Percentiles rank a stretch among this genome's conserved stretches.
Conservation (phyloP, 305 asterid species). For the Fraxinus sp. region DNA sequence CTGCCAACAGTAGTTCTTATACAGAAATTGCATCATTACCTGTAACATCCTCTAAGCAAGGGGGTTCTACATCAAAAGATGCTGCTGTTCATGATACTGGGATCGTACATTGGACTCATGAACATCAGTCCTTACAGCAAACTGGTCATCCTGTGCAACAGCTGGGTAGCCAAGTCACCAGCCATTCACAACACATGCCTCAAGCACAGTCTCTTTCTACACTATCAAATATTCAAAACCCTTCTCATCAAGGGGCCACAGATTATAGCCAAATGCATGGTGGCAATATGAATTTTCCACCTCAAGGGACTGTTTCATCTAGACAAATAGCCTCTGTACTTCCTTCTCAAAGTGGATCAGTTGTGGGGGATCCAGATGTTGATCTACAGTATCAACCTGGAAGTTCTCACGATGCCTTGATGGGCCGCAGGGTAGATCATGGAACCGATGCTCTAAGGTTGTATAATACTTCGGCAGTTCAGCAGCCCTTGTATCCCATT, state of each 20-base stretch:
- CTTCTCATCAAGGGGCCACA: constrained; percentile 42
- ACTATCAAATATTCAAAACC: constrained; percentile 35
- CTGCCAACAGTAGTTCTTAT: constrained; percentile 43
- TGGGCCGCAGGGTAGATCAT: constrained; percentile 45
- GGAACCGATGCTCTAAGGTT: constrained; percentile 47
- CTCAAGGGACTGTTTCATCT: constrained; percentile 44
- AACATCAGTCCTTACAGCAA: constrained; percentile 41
- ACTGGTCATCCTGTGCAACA: constrained; percentile 45
- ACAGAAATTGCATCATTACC: constrained; percentile 39
- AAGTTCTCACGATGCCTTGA: constrained; percentile 40
- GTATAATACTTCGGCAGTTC: constrained; percentile 52
- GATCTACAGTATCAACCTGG: constrained; percentile 59
- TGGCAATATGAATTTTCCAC: constrained; percentile 34
- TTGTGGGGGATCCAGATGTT: constrained; percentile 38
- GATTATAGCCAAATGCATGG: constrained; percentile 52
- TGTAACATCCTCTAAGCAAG: constrained; percentile 36
- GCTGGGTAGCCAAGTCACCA: constrained; percentile 41
- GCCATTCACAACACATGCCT: constrained; percentile 49
- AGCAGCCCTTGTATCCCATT: constrained; percentile 52
- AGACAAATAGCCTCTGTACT: constrained; percentile 39
- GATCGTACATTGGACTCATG: constrained; percentile 54
- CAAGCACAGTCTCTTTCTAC: constrained; percentile 47
- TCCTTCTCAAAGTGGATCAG: constrained; percentile 48
- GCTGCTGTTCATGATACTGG: constrained; percentile 45
- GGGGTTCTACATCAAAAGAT: constrained; percentile 41